Evolutionary conservation across 2,329 filamentous ascomycete species (phyloP).

Genomic region (Neonectria sp.): DNA sequence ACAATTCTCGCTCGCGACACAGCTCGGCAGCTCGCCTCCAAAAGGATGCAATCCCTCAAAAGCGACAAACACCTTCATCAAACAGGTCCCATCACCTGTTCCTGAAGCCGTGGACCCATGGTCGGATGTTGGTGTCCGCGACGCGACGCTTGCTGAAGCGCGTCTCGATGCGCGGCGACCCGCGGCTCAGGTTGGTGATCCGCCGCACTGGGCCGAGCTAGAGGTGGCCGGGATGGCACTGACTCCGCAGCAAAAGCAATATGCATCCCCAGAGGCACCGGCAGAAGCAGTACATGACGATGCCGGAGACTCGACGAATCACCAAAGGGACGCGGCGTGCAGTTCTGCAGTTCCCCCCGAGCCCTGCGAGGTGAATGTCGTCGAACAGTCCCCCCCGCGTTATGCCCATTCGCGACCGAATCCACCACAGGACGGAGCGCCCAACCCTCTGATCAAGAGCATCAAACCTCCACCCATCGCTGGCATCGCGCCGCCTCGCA

Average conservation of each 20-base stretch:
- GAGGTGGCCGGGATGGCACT: conserved; percentile 44
- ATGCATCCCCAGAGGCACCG: conserved; percentile 30
- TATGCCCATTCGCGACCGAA: conserved; percentile 41
- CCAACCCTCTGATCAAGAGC: conserved; percentile 34
- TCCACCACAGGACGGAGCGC: conserved; percentile 40
- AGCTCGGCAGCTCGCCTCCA: conserved; percentile 40
- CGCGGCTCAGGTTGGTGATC: conserved; percentile 41
- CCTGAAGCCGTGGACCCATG: conserved; percentile 12
- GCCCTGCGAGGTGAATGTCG: conserved; percentile 17
- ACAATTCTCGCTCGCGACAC: background rate
- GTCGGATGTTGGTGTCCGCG: conserved; percentile 26
- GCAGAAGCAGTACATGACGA: conserved; percentile 15
- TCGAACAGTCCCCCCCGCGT: conserved; percentile 30
- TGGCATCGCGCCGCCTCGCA: conserved; percentile 43
- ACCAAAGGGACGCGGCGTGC: conserved; percentile 20
- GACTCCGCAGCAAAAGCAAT: conserved; percentile 48
- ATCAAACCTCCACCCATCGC: conserved; percentile 38
- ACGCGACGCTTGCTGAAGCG: conserved; percentile 37
- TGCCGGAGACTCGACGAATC: conserved; percentile 31
- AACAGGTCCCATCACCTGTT: conserved; percentile 32
- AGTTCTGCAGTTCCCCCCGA: conserved; percentile 19
- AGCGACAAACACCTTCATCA: conserved; percentile 1
- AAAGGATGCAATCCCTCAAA: conserved; percentile 26
- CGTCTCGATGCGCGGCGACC: conserved; percentile 31
- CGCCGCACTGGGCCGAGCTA: conserved; percentile 41